phyloP scores from a whole-genome alignment of 2,329 filamentous ascomycete genomes.

The Hypoxylon sp. region DNA sequence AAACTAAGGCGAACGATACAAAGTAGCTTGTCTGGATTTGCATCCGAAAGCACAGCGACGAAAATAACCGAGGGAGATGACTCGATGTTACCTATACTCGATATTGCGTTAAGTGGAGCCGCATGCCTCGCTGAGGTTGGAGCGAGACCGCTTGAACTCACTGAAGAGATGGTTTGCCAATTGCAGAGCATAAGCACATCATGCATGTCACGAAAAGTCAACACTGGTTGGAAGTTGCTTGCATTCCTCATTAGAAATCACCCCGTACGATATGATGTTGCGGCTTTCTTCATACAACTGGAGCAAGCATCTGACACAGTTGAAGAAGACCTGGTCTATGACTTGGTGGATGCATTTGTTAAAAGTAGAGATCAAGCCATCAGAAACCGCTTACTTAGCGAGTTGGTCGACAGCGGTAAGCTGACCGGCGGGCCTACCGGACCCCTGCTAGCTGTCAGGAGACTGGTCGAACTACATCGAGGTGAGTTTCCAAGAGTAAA shows the following conservation, averaged over 20 bases:
- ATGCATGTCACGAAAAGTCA: slow-evolving; percentile 35
- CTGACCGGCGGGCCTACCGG: slow-evolving; percentile 43
- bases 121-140: slow-evolving; percentile 35
- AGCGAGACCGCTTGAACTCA: slow-evolving; percentile 40
- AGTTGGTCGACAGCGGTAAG: slow-evolving; percentile 39
- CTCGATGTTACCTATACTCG: slow-evolving; percentile 35
- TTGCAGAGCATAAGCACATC: slow-evolving; percentile 43
- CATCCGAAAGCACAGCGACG: slow-evolving; percentile 35
- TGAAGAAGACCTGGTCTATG: slow-evolving; percentile 44
- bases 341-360: slow-evolving; percentile 49
- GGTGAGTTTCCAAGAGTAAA: slow-evolving; percentile 34
- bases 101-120: slow-evolving; percentile 44
- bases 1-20: slow-evolving; percentile 46
- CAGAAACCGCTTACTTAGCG: slow-evolving; percentile 41
- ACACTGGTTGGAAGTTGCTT: slow-evolving; percentile 49
- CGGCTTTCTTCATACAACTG: slow-evolving; percentile 40
- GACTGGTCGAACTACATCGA: slow-evolving; percentile 43
- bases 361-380: slow-evolving; percentile 36
- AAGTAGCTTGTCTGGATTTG: slow-evolving; percentile 41
- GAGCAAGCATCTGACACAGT: slow-evolving; percentile 37
- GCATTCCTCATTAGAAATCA: slow-evolving; percentile 48
- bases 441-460: slow-evolving; percentile 45
- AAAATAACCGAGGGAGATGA: slow-evolving; percentile 30
- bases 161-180: slow-evolving; percentile 38
- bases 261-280: slow-evolving; percentile 38